Evolutionary conservation across 805 yeast genomes (phyloP).

Genomic region (Wickerhamiella parazyma): DNA sequence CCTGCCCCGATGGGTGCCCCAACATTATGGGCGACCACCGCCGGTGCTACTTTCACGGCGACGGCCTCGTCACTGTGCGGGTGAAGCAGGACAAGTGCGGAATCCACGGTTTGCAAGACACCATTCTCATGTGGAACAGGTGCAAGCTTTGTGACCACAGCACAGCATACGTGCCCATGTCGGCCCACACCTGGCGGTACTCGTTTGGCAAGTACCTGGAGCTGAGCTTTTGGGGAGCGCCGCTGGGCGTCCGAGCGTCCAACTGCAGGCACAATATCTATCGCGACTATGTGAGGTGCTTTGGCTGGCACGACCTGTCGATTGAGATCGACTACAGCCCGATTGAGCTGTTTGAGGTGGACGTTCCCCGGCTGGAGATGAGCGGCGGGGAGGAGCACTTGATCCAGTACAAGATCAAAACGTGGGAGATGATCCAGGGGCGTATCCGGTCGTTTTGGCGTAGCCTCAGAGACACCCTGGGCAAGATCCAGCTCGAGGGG

Average conservation of each 20-base stretch:
- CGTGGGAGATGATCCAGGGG: constrained; percentile 38
- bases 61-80: constrained; percentile 64
- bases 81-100: constrained; percentile 48
- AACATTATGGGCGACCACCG: constrained; percentile 58
- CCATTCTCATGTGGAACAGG: constrained; percentile 79
- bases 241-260: constrained; percentile 43
- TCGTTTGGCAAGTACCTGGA: constrained; percentile 92
- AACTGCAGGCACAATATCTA: constrained; percentile 71
- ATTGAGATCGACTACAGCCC: constrained; percentile 65
- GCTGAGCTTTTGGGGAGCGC: constrained; percentile 61
- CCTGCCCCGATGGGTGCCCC: constrained; percentile 76
- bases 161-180: constrained; percentile 69
- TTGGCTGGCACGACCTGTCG: constrained; percentile 65
- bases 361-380: constrained; percentile 59
- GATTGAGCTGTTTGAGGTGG: constrained; percentile 65
- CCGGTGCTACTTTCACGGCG: constrained; percentile 78
- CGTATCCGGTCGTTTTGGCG: constrained; percentile 52
- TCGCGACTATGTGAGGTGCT: constrained; percentile 69
- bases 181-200: constrained; percentile 74
- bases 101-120: constrained; percentile 47
- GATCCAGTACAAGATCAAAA: constrained; percentile 51
- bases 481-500: constrained; percentile 64
- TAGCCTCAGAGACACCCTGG: constrained; percentile 55
- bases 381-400: constrained; percentile 62
- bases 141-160: constrained; percentile 67